These are phyloP conservation scores for Achlya hypogyna DNA, from an alignment of 352 stramenopile species.

Conservation along the genomic window DNA sequence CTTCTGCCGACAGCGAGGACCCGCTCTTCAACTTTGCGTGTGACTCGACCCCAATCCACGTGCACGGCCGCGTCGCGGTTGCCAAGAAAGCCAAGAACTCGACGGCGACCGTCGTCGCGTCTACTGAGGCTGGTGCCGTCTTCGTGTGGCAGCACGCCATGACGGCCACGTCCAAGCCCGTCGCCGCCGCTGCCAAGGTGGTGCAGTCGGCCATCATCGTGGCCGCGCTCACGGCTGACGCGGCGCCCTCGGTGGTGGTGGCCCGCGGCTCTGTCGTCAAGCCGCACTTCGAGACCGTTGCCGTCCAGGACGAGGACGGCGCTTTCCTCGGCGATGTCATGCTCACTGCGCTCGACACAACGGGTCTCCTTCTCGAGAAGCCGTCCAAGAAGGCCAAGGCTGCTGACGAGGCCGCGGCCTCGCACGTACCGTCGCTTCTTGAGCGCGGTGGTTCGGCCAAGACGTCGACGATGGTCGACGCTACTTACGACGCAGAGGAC, in stretches of 20 bases:
- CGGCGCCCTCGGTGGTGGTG: constrained; percentile 30
- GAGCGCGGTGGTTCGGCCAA: constrained; percentile 51
- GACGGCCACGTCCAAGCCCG: constrained; percentile 40
- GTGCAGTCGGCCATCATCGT: constrained; percentile 33
- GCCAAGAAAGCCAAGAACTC: constrained; percentile 44
- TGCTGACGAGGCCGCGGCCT: constrained; percentile 26
- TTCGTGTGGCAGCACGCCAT: constrained; percentile 58
- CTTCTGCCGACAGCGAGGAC: constrained; percentile 44
- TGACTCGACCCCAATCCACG: neutral
- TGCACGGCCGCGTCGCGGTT: constrained; percentile 32
- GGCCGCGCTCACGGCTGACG: constrained; percentile 19
- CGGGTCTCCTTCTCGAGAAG: constrained; percentile 39
- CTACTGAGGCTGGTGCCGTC: constrained; percentile 48
- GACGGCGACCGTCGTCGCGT: constrained; percentile 33
- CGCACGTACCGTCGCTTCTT: constrained; percentile 58
- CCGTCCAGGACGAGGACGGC: constrained; percentile 39
- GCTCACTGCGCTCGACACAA: constrained; percentile 5
- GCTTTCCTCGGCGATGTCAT: neutral
- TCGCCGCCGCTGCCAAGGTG: constrained; percentile 40
- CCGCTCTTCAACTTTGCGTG: constrained; percentile 67
- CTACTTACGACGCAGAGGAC: constrained; percentile 51
- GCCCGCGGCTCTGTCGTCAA: constrained; percentile 65
- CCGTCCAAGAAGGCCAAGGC: constrained; percentile 32
- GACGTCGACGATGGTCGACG: constrained; percentile 50
- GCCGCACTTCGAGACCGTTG: constrained; percentile 66